Evolutionary conservation across 139 green algal species (phyloP), one percentile per base, ranked within the genome.

Genomic region (Tetradesmus lagerheimii): DNA sequence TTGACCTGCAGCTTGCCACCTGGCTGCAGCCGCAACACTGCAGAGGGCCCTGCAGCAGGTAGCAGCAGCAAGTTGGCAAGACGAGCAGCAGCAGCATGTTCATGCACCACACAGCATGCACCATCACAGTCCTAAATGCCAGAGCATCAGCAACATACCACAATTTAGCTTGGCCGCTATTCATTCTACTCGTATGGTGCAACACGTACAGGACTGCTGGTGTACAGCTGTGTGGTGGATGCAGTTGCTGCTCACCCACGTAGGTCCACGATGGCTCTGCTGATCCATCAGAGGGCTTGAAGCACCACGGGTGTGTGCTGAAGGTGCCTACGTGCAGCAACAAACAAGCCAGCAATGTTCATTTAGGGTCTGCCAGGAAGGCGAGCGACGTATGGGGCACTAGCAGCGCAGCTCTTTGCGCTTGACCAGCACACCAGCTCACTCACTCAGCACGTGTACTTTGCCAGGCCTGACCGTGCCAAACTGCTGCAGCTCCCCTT

Each of bases 231-330:
- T 53, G 25, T 18, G n/a, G n/a, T n/a, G n/a, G n/a, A n/a, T 23
- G 77, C 83, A 45, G n/a, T 38, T 45, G 43, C 67, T 67, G 37
- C 67, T 38, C 35, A 81, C 47, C 50, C 25, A 82, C 41, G 38
- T 84, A 86, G 15, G 3, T 91, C 88, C 38, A 90, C 53, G 16
- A 27, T 34, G 4, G 88, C 39, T 29, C 89, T 27, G 43, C 15
- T 78, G 15, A 5, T 57, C 67, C 57, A 38, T 80, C 57, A 20
- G 39, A 62, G 9, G 86, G 83, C 18, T 90, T 67, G 27, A 96
- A 43, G 0, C 87, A 47, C 94, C 94, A 96, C 0, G 88, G 47
- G 38, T 96, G 94, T 27, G 89, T 94, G 14, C 76, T 91, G 67
- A 88, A 96, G 0, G 91, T 96, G 43, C 83, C 92, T 93, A 91